Evolutionary conservation across 345 rosid genomes (phyloP).

Genomic region (Nephelium lappaceum): DNA sequence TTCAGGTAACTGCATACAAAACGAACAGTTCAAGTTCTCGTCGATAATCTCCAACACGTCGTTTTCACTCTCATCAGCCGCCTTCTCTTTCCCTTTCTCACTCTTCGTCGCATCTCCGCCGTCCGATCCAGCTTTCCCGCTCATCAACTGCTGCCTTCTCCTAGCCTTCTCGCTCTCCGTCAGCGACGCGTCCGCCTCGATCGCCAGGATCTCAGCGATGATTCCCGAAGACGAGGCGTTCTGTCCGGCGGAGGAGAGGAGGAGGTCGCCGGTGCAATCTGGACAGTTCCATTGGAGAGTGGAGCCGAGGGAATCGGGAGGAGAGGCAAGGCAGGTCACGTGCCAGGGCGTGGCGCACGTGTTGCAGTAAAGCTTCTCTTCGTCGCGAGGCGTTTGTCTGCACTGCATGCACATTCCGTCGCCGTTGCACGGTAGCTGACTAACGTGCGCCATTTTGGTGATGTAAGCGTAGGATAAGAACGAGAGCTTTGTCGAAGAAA

Average conservation of each 20-base stretch:
- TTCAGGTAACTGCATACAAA: conserved; percentile 44
- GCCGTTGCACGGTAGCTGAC: conserved; percentile 67
- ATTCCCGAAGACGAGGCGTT: conserved; percentile 12
- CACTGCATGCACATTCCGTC: conserved; percentile 76
- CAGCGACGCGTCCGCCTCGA: conserved; percentile 47
- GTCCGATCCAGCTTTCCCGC: conserved; percentile 31
- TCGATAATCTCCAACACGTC: conserved; percentile 31
- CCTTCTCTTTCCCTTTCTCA: conserved; percentile 12
- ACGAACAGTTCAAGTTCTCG: conserved; percentile 37
- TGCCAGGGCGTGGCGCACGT: conserved; percentile 82
- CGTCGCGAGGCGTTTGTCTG: conserved; percentile 38
- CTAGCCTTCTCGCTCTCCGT: conserved; percentile 51
- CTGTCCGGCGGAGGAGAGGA: conserved; percentile 15
- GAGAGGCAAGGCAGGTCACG: conserved; percentile 48
- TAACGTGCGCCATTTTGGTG: conserved; percentile 41
- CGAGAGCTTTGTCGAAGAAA: background rate
- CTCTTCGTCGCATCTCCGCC: conserved; percentile 4
- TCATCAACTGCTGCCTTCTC: conserved; percentile 46
- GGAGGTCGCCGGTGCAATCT: conserved; percentile 45
- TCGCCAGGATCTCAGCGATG: conserved; percentile 38
- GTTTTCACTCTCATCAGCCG: background rate
- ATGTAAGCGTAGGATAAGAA: conserved; percentile 9
- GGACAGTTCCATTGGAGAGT: conserved; percentile 69
- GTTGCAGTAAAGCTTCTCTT: conserved; percentile 55
- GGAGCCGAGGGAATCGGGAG: conserved; percentile 48